Conservation (phyloP, 1,284 basidiomycete species). For the Sanghuangporus sanghuang region DNA sequence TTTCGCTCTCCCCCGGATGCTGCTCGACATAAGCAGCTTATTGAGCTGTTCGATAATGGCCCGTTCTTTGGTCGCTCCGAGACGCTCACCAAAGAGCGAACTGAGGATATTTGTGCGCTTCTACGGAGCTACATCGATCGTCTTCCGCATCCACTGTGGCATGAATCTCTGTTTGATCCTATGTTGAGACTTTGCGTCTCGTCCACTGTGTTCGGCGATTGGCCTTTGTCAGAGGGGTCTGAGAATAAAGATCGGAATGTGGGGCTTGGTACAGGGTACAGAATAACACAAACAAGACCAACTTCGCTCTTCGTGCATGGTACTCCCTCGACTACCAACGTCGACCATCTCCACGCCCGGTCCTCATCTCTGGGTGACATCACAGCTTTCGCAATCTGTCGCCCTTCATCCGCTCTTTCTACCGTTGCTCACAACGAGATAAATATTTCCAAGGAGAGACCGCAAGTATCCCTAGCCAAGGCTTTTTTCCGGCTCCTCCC, state of each 20-base stretch:
- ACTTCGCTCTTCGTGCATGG: background rate
- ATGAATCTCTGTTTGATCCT: conserved; percentile 37
- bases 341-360: background rate
- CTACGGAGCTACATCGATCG: conserved; percentile 52
- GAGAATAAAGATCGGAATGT: conserved; percentile 16
- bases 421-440: conserved; percentile 6
- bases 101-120: conserved; percentile 55
- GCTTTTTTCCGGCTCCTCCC: conserved; percentile 59
- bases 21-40: conserved; percentile 31
- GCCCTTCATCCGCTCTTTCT: background rate
- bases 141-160: conserved; percentile 48
- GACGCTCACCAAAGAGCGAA: conserved; percentile 45
- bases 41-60: conserved; percentile 32
- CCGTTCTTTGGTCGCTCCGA: conserved; percentile 29
- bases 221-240: conserved; percentile 26
- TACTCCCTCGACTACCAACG: conserved; percentile 2
- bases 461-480: conserved; percentile 41
- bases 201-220: conserved; percentile 34
- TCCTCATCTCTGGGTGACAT: conserved; percentile 4
- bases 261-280: conserved; percentile 16
- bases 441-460: conserved; percentile 25
- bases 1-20: conserved; percentile 38
- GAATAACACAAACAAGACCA: conserved; percentile 21
- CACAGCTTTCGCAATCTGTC: background rate
- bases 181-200: conserved; percentile 49